Evolutionary conservation across 177 flowering plant genomes (phyloP), one percentile per base, ranked within the genome.

Genomic region (Vitis hybrid): DNA sequence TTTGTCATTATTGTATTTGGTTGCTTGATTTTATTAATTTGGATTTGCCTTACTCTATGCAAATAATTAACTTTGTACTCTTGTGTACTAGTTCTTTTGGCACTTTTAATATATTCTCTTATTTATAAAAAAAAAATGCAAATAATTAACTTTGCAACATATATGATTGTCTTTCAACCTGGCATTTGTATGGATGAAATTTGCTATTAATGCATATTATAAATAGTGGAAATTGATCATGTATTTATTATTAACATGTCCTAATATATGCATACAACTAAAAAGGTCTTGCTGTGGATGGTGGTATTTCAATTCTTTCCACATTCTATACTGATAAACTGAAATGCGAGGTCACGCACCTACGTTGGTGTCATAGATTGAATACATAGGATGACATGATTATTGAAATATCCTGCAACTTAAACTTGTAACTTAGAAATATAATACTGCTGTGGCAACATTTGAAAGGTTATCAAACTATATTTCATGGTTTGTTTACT

Each of bases 1-100:
- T 78, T 79, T 50, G 3, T 32, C 18, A n/a, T 62, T 59, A 56
- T 48, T 64, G 23, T 26, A 64, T 70, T 55, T 59, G 19, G 6
- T 45, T 51, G 18, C 6, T 6, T 3, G 56, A 19, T 12, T 54
- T 57, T 50, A 51, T 12, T 30, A 21, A n/a, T 13, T 7, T n/a
- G 62, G 32, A 54, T 18, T 56, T 17, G 62, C 6, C 1, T 2
- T 51, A 32, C 2, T 19, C 18, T 66, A 11, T 21, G 23, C 30
- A 14, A 52, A 21, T 3, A n/a, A 23, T 17, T 3, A 56, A 56
- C 18, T 75, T 59, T 57, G 45, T 39, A 39, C 8, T 39, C 7
- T 39, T 0, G 45, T 39, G 7, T 39, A 39, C 45, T 7, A 39
- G 45, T 39, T 39, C 45, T 39, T 39, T 39, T 39, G 7, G 45